Conservation (phyloP, 768 basidiomycete genomes). For the Albatrellus ellisii region DNA sequence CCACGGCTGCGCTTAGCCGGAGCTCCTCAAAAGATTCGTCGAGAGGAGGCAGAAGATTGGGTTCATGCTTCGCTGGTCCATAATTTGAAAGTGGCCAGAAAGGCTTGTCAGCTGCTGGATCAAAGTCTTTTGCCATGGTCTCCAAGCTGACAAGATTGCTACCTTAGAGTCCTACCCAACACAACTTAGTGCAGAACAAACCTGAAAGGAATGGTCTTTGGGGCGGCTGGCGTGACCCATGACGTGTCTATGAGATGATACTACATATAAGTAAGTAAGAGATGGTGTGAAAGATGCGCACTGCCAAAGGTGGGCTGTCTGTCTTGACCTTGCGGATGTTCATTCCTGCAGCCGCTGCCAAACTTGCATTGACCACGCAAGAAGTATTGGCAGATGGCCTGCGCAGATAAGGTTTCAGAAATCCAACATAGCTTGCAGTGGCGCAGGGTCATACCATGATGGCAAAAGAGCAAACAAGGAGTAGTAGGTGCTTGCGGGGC, state of each 20-base stretch:
- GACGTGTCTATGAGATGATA: constrained; percentile 9
- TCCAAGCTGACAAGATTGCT: constrained; percentile 34
- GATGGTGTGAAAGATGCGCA: constrained; percentile 21
- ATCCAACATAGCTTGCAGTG: too few relatives aligned
- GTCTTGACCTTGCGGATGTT: constrained; percentile 31
- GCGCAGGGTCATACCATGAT: too few relatives aligned
- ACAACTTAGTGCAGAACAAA: not conserved
- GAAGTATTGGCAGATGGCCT: constrained; percentile 48
- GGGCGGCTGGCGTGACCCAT: constrained; percentile 3
- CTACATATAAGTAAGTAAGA: constrained; percentile 7
- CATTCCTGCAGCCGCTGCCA: constrained; percentile 46
- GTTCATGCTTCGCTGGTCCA: constrained; percentile 61
- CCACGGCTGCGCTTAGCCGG: constrained; percentile 43
- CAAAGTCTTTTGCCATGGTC: constrained; percentile 43
- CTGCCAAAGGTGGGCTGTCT: constrained; percentile 29
- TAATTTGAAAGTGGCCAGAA: constrained; percentile 72
- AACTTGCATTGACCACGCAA: constrained; percentile 50
- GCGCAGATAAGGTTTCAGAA: too few relatives aligned
- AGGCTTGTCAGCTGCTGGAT: constrained; percentile 40
- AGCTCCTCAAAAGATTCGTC: constrained; percentile 74
- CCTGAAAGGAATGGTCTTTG: constrained; percentile 11
- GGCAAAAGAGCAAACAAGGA: too few relatives aligned
- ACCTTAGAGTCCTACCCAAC: not conserved
- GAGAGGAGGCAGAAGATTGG: constrained; percentile 42
- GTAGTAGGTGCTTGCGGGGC: too few relatives aligned